Percentiles rank a stretch among this genome's conserved stretches.
Evolutionary conservation across 1,284 basidiomycete species (phyloP).

Genomic region (Ceratobasidium sp.): DNA sequence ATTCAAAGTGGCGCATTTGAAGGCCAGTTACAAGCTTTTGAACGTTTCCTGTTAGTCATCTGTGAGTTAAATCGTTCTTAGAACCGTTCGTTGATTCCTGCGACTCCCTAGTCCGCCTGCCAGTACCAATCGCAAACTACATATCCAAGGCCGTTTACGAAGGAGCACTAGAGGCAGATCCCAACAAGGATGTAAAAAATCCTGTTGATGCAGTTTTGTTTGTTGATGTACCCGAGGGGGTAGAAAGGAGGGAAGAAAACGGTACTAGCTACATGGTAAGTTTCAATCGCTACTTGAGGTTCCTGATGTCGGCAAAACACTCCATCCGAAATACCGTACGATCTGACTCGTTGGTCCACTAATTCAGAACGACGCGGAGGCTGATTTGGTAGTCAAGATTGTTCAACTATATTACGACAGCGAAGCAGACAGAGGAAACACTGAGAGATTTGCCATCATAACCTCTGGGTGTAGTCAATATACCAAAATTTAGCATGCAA

Average conservation of each 20-base stretch:
- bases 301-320: too few species aligned
- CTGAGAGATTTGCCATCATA: conserved; percentile 60
- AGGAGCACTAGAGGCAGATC: conserved; percentile 51
- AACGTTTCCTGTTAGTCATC: conserved; percentile 56
- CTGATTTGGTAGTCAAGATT: conserved; percentile 45
- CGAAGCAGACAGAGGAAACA: not conserved
- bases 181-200: conserved; percentile 20
- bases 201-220: conserved; percentile 47
- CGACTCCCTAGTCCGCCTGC: conserved; percentile 68
- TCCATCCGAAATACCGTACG: too few species aligned
- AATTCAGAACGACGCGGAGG: conserved; percentile 59
- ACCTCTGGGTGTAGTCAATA: too few species aligned
- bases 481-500: too few species aligned
- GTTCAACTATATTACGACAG: conserved; percentile 15
- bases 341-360: too few species aligned
- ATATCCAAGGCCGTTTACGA: conserved; percentile 72
- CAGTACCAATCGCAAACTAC: conserved; percentile 72
- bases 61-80: not conserved
- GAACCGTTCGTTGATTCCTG: not conserved
- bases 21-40: conserved; percentile 48
- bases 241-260: conserved; percentile 48
- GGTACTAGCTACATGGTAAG: conserved; percentile 58
- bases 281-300: too few species aligned
- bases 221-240: conserved; percentile 56
- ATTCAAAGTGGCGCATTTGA: conserved; percentile 57